Base-by-base conservation (phyloP, 495 filamentous ascomycete species). In the Choiromyces venosus region DNA sequence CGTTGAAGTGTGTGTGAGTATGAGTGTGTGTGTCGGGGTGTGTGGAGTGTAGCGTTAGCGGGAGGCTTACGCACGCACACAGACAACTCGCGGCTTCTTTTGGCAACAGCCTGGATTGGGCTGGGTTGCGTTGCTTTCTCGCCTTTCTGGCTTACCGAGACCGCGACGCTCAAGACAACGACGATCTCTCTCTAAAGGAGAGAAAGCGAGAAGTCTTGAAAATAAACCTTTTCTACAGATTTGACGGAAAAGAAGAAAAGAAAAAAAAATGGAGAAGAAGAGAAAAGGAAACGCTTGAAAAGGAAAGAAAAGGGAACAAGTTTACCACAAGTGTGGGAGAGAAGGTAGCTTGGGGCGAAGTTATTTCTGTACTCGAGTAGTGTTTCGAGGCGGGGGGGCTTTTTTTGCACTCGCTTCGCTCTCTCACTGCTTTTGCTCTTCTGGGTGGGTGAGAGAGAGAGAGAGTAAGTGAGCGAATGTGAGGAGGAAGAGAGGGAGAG, bases 381-480 rank as follows among this genome's bases (percentile, higher is more conserved):
- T 29, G 52, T 61, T 61, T 61, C 52, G 52, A 61, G 52, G 52
- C 52, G 46, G 52, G 52, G 52, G 52, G 52, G 10, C 10, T 61
- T 61, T 29, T 56, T 29, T 33, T 61, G 25, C 52, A 5, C 52
- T 61, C 52, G 52, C 52, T 61, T 61, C 52, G 25, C 25, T 61
- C 52, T 61, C 25, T 61, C 25, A 12, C 52, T 61, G 52, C 52
- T 61, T 29, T 33, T 29, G 52, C 52, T 33, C 52, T 61, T 33
- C 52, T 29, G 4, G 52, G 52, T 29, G 52, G 52, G 52, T 61
- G 25, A 29, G 12, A 67, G 46, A 73, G 66, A 67, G 37, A 70
- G 37, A 33, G 46, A 21, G 68, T 6, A 70, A 69, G 68, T 68
- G 40, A 40, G 68, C 65, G 66, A 69, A 61, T 29, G 37, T 9